phyloP scores from a whole-genome alignment of 169 alveolate species.

The Amoebophrya sp. region DNA sequence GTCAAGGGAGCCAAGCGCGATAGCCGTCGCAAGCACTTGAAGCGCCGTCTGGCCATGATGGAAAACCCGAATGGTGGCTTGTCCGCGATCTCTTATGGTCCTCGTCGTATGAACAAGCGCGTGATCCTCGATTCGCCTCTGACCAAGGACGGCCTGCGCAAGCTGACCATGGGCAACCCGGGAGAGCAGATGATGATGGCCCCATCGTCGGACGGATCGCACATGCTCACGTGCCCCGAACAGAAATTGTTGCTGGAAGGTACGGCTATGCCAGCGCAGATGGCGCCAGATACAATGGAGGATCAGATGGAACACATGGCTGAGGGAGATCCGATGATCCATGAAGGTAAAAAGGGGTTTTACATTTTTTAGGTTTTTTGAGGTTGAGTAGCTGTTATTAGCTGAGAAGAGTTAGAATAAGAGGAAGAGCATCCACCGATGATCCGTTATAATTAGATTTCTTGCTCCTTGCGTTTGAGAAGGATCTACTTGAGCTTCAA shows the following conservation, averaged over 20 bases:
- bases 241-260: background rate
- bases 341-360: too few relatives aligned
- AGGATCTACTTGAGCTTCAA: too few relatives aligned
- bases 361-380: too few relatives aligned
- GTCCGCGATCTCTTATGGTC: background rate
- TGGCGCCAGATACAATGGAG: background rate
- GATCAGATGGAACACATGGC: background rate
- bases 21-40: too few relatives aligned
- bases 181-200: background rate
- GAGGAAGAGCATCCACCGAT: too few relatives aligned
- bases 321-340: background rate
- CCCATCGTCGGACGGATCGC: background rate
- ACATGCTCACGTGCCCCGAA: background rate
- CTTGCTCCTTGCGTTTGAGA: too few relatives aligned
- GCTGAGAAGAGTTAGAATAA: too few relatives aligned
- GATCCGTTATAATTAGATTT: too few relatives aligned
- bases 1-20: too few relatives aligned
- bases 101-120: background rate
- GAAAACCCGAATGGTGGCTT: background rate
- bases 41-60: background rate
- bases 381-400: too few relatives aligned
- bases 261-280: background rate
- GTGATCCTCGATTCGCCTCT: background rate
- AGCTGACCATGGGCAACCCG: background rate
- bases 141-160: background rate